phyloP scores from a whole-genome alignment of 2,329 filamentous ascomycete genomes.

The Remersonia thermophila region DNA sequence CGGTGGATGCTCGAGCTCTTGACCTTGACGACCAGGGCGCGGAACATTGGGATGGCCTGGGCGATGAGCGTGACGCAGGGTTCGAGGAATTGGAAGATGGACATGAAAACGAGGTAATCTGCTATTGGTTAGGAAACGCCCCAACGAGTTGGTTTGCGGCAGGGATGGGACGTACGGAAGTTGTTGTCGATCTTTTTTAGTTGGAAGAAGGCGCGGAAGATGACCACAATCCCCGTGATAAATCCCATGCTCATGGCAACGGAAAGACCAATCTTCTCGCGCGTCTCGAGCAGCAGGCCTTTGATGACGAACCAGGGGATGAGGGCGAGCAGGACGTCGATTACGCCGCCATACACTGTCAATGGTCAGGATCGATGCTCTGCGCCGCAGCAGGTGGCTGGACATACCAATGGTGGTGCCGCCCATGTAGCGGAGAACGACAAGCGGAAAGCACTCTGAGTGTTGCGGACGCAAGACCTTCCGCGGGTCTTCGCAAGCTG shows the following conservation, averaged over 20 bases:
- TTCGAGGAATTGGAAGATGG: conserved; percentile 15
- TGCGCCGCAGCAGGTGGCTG: neutral
- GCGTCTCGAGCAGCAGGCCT: conserved; percentile 30
- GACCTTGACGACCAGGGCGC: conserved; percentile 11
- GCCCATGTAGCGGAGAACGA: conserved; percentile 1
- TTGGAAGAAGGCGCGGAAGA: conserved; percentile 7
- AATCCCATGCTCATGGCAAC: conserved; percentile 29
- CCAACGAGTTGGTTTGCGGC: too few relatives aligned
- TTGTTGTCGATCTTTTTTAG: conserved; percentile 8
- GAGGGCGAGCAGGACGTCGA: conserved; percentile 25
- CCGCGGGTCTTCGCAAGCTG: conserved; percentile 7
- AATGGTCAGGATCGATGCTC: neutral
- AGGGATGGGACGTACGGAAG: conserved; percentile 4
- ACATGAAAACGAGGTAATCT: conserved; percentile 14
- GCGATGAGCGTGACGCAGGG: conserved; percentile 12
- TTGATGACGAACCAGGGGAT: conserved; percentile 33
- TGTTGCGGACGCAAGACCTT: conserved; percentile 2
- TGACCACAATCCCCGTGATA: conserved; percentile 7
- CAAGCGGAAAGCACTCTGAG: neutral
- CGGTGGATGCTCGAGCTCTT: conserved; percentile 3
- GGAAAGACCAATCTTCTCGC: conserved; percentile 30
- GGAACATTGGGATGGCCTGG: conserved; percentile 13
- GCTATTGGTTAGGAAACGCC: too few relatives aligned
- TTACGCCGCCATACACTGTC: conserved; percentile 12
- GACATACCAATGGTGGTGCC: conserved; percentile 3